Conservation (phyloP, 345 rosid genomes). For the Sonneratia caseolaris region DNA sequence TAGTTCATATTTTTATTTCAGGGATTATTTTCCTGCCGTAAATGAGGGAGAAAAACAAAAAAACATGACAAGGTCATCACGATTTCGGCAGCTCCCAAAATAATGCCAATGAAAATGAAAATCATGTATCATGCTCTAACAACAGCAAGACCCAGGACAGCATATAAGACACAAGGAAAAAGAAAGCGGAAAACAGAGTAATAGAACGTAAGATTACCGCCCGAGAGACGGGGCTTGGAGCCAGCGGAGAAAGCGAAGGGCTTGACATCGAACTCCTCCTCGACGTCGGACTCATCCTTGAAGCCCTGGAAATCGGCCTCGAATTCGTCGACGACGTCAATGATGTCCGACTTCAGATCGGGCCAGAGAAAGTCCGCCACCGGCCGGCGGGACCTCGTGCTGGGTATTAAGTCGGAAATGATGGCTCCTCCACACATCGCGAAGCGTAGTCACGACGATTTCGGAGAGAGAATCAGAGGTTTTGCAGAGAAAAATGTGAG, state of each 20-base stretch:
- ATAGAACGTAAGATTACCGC: conserved; percentile 19
- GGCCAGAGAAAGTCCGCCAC: conserved; percentile 68
- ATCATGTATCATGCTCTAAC: background rate
- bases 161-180: background rate
- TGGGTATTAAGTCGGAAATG: conserved; percentile 61
- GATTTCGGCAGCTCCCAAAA: no score
- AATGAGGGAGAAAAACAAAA: no score
- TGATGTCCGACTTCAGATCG: conserved; percentile 27
- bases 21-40: no score
- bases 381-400: conserved; percentile 30
- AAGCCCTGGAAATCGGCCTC: conserved; percentile 87
- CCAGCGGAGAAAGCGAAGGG: conserved; percentile 48
- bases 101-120: no score
- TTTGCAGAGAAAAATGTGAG: no score
- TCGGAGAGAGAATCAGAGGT: no score
- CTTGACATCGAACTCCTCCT: conserved; percentile 48
- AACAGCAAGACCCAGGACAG: background rate
- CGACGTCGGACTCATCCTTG: conserved; percentile 55
- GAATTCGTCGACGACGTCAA: conserved; percentile 64
- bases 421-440: conserved; percentile 99
- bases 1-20: no score
- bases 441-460: background rate
- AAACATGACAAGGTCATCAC: no score
- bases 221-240: conserved; percentile 15
- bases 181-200: background rate